These are phyloP conservation scores for Cyclocybe cylindracea DNA, from an alignment of 768 basidiomycete genomes.

Conservation along the genomic window DNA sequence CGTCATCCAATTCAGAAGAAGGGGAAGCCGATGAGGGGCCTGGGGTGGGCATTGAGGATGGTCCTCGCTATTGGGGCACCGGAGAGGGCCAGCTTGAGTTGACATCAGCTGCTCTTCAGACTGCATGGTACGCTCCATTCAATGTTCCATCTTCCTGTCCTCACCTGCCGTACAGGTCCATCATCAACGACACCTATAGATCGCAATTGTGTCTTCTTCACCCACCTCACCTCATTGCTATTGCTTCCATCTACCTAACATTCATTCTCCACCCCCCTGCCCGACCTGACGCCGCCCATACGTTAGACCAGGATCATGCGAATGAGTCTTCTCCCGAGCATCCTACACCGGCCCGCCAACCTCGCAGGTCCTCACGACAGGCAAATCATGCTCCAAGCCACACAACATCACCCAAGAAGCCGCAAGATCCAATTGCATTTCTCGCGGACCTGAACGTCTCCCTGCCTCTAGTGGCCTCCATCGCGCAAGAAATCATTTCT, in stretches of 20 bases:
- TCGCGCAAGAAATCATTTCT: slow-evolving; percentile 89
- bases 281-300: slow-evolving; percentile 22
- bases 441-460: slow-evolving; percentile 87
- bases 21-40: slow-evolving; percentile 63
- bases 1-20: slow-evolving; percentile 40
- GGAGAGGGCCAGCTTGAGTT: slow-evolving; percentile 80
- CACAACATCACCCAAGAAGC: slow-evolving; percentile 35
- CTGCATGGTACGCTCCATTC: slow-evolving; percentile 72
- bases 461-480: slow-evolving; percentile 75
- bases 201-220: slow-evolving; percentile 93
- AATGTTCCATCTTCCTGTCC: slow-evolving; percentile 48
- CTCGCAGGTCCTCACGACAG: slow-evolving; percentile 37
- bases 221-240: slow-evolving; percentile 92
- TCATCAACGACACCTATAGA: slow-evolving; percentile 95
- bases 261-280: slow-evolving; percentile 72
- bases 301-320: slow-evolving; percentile 9
- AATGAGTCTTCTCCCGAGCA: slow-evolving; percentile 9
- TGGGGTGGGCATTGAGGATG: slow-evolving; percentile 48
- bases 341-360: slow-evolving; percentile 32
- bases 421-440: slow-evolving; percentile 76
- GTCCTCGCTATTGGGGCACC: slow-evolving; percentile 76
- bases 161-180: slow-evolving; percentile 59
- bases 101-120: slow-evolving; percentile 77
- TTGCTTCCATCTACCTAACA: slow-evolving; percentile 89
- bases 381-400: slow-evolving; percentile 27